These are phyloP conservation scores for Steccherinum ochraceum DNA, from an alignment of 768 basidiomycete genomes.

Conservation along the genomic window DNA sequence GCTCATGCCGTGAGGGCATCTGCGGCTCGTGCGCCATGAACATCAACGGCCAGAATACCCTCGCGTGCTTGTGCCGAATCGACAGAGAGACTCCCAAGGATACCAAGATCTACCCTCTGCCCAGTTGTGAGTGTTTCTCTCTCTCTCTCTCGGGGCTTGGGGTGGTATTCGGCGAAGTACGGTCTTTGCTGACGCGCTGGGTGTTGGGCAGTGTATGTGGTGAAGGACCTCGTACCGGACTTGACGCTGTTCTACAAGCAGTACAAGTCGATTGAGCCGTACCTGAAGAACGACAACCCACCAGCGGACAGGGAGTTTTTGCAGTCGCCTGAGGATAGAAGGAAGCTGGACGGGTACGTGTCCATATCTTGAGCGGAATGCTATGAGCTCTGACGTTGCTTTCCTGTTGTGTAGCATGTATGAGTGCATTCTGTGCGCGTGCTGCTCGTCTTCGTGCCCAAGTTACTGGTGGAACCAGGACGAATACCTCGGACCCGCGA, in stretches of 20 bases:
- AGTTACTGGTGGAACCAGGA: constrained; percentile 99
- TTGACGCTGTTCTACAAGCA: constrained; percentile 95
- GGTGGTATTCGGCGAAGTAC: background rate
- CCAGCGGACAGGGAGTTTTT: constrained; percentile 82
- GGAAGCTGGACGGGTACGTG: constrained; percentile 70
- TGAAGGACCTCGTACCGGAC: constrained; percentile 97
- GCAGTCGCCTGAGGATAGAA: constrained; percentile 86
- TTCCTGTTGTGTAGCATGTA: constrained; percentile 68
- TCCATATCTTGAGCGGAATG: constrained; percentile 14
- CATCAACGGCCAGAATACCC: constrained; percentile 95
- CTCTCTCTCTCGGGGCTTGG: background rate
- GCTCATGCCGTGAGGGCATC: constrained; percentile 91
- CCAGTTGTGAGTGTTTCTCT: constrained; percentile 70
- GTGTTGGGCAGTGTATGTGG: constrained; percentile 76
- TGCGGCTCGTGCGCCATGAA: constrained; percentile 99
- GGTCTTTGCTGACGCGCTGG: background rate
- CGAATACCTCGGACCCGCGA: constrained; percentile 95
- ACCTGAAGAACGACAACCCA: constrained; percentile 88
- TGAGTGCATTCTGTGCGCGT: constrained; percentile 95
- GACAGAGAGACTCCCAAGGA: constrained; percentile 68
- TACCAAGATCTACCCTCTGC: constrained; percentile 92
- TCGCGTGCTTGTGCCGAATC: constrained; percentile 95
- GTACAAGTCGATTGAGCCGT: constrained; percentile 99
- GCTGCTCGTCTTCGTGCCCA: constrained; percentile 97
- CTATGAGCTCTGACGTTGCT: background rate